phyloP scores from a whole-genome alignment of 495 filamentous ascomycete genomes.

The Aspergillus funiculosus region DNA sequence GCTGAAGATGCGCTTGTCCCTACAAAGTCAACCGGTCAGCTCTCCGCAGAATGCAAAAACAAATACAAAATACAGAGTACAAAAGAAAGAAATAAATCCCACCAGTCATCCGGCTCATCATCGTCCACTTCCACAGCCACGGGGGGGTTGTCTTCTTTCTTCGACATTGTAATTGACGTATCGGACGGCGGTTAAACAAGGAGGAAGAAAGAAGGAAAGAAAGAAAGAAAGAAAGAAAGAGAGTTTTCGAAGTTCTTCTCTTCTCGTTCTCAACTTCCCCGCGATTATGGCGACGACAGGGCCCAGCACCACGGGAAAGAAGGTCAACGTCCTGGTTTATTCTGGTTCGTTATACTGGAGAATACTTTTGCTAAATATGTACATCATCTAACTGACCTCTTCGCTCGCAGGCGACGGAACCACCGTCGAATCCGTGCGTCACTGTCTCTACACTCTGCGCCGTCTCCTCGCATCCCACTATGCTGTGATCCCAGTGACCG shows the following conservation, averaged over 20 bases:
- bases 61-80: background rate
- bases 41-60: background rate
- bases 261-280: conserved; percentile 14
- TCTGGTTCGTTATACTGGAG: conserved; percentile 51
- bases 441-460: conserved; percentile 82
- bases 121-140: conserved; percentile 51
- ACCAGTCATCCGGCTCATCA: conserved; percentile 96
- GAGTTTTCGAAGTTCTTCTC: conserved; percentile 6
- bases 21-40: conserved; percentile 26
- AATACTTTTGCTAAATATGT: background rate
- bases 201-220: conserved; percentile 1
- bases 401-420: conserved; percentile 64
- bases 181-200: conserved; percentile 1
- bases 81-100: conserved; percentile 20
- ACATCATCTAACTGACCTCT: background rate
- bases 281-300: conserved; percentile 28
- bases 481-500: conserved; percentile 79
- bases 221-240: background rate
- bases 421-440: conserved; percentile 80
- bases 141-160: conserved; percentile 32
- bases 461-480: conserved; percentile 89
- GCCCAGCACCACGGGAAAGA: conserved; percentile 52
- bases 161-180: conserved; percentile 31
- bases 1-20: conserved; percentile 96
- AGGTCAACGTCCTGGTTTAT: conserved; percentile 84